These are phyloP conservation scores for Ramaria sp. DNA, from an alignment of 768 basidiomycete species.

Conservation along the genomic window DNA sequence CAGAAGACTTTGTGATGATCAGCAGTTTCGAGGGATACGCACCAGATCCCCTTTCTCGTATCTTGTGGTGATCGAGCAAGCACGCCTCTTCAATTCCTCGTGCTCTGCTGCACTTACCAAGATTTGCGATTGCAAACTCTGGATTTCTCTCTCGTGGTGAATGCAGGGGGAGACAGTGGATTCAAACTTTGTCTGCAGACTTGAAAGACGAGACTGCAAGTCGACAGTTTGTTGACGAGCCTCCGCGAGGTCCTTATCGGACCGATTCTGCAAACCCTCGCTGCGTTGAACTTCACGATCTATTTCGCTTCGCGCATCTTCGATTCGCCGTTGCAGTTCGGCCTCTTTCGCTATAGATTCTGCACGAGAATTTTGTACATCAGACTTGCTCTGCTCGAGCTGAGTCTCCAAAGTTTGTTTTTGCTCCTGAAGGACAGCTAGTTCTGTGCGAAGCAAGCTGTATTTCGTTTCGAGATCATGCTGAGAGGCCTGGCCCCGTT, in stretches of 20 bases:
- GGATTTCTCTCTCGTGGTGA: not conserved
- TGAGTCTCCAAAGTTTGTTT: slow-evolving; percentile 21
- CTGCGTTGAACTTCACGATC: not conserved
- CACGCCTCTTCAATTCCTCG: slow-evolving; percentile 1
- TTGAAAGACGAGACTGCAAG: not conserved
- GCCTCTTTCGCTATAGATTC: slow-evolving; percentile 2
- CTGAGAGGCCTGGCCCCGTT: not conserved
- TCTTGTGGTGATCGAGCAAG: not conserved
- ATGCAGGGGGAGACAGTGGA: not conserved
- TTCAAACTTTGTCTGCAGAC: not conserved
- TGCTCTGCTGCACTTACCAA: not conserved
- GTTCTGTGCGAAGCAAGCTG: slow-evolving; percentile 26
- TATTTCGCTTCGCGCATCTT: not conserved
- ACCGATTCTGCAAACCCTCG: not conserved
- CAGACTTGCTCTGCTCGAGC: slow-evolving; percentile 5
- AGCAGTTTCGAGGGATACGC: not conserved
- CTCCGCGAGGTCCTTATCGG: not conserved
- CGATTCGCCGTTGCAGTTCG: not conserved
- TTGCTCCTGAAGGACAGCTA: slow-evolving; percentile 31
- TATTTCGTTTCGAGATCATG: slow-evolving; percentile 14
- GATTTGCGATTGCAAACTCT: not conserved
- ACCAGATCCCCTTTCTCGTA: slow-evolving; percentile 9
- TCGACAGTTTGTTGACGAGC: not conserved
- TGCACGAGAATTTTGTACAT: not conserved
- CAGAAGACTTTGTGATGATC: not conserved